A percentile compares a stretch with the other conserved stretches of the same genome.
Conservation (phyloP, 306 rosid genomes). For the Cucurbita ficifolia region DNA sequence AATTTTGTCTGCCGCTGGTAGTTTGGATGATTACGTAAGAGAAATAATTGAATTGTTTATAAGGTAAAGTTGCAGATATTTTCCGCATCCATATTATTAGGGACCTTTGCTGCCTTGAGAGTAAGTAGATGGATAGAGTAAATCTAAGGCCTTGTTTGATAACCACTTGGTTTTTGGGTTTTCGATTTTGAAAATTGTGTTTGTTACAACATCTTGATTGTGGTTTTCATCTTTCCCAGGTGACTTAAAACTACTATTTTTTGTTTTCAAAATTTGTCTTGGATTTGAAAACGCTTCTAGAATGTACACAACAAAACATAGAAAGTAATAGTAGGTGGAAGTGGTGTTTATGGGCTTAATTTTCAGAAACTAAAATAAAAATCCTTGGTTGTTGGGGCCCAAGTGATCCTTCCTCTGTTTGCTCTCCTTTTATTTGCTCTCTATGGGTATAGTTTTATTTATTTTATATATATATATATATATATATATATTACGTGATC, state of each 20-base stretch:
- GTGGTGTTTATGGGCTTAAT: too few species aligned
- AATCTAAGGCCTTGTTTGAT: not conserved
- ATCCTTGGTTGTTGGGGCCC: not conserved
- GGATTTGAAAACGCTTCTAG: not conserved
- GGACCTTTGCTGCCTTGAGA: not conserved
- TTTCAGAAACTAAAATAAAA: too few species aligned
- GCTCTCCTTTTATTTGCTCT: not conserved
- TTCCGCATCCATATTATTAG: not conserved
- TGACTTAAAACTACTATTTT: too few species aligned
- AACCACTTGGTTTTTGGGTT: too few species aligned
- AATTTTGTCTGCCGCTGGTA: not conserved
- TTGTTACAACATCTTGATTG: too few species aligned
- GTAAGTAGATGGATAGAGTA: not conserved
- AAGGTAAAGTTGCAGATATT: not conserved
- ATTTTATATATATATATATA: too few species aligned
- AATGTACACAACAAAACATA: not conserved
- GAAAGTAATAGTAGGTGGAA: too few species aligned
- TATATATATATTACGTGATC: not conserved
- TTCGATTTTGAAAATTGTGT: too few species aligned
- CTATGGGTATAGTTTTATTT: not conserved
- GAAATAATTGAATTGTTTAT: not conserved
- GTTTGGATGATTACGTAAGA: not conserved
- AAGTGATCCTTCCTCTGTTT: not conserved
- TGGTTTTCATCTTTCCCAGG: too few species aligned
- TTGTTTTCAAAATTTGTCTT: not conserved